Evolutionary conservation across 2,329 filamentous ascomycete species (phyloP).

Genomic region (Ophiostoma sp.): DNA sequence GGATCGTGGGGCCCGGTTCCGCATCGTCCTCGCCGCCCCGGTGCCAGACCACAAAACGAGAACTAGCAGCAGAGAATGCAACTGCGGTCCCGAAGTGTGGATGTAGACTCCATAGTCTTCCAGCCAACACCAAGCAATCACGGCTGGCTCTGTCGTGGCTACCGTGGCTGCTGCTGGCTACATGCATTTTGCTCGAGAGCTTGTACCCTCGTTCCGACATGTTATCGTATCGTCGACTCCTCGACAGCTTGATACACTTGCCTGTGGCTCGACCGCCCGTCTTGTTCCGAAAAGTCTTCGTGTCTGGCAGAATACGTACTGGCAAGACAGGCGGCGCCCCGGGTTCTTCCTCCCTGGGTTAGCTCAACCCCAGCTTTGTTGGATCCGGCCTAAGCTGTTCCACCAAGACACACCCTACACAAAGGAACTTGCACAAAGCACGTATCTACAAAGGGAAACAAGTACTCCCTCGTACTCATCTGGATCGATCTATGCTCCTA

Average conservation of each 20-base stretch:
- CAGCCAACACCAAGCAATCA: no score
- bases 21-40: conserved; percentile 13
- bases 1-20: conserved; percentile 10
- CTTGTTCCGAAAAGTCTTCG: conserved; percentile 25
- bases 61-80: background rate
- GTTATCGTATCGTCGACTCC: conserved; percentile 1
- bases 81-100: conserved; percentile 3
- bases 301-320: conserved; percentile 10
- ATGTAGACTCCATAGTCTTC: background rate
- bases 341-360: conserved; percentile 23
- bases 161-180: background rate
- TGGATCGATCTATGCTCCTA: conserved; percentile 10
- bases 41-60: conserved; percentile 5
- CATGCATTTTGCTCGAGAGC: background rate
- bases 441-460: background rate
- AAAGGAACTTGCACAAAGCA: background rate
- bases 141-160: background rate
- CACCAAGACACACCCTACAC: background rate
- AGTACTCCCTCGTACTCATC: background rate
- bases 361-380: conserved; percentile 24
- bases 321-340: conserved; percentile 13
- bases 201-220: background rate
- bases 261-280: background rate
- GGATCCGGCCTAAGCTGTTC: background rate
- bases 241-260: background rate